Percentiles rank a stretch among this genome's conserved stretches.
Conservation (phyloP, 179 eudicot genomes). For the Dionaea muscipula region DNA sequence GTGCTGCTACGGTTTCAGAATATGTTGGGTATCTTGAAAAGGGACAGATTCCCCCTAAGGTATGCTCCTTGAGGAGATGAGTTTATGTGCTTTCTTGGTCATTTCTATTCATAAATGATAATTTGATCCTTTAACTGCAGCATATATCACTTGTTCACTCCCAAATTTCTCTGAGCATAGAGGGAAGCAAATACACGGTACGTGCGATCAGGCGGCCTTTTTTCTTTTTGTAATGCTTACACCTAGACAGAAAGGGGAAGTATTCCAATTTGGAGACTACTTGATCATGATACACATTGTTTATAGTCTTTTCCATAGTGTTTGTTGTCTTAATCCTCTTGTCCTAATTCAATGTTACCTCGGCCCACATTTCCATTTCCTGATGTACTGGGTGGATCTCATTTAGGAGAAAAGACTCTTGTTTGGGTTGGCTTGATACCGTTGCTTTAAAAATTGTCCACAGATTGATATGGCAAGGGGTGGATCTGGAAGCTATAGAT, state of each 20-base stretch:
- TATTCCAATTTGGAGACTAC: too few species aligned
- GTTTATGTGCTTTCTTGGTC: background rate
- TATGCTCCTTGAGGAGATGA: slow-evolving; percentile 14
- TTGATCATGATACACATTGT: background rate
- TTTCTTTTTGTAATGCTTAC: too few species aligned
- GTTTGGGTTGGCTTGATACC: background rate
- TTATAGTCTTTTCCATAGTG: background rate
- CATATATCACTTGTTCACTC: slow-evolving; percentile 96
- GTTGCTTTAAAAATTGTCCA: slow-evolving; percentile 1
- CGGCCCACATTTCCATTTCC: background rate
- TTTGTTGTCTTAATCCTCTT: slow-evolving; percentile 3
- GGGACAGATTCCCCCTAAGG: slow-evolving; percentile 99
- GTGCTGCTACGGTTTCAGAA: slow-evolving; percentile 94
- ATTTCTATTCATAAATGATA: slow-evolving; percentile 1
- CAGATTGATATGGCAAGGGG: slow-evolving; percentile 92
- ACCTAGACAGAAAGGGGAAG: too few species aligned
- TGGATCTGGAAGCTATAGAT: slow-evolving; percentile 91
- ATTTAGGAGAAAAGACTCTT: too few species aligned
- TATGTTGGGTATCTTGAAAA: slow-evolving; percentile 96
- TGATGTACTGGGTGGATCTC: too few species aligned
- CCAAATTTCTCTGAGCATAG: slow-evolving; percentile 84
- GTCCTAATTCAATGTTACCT: background rate
- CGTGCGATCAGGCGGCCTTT: too few species aligned
- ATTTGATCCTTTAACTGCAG: slow-evolving; percentile 37
- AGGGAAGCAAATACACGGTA: slow-evolving; percentile 98